Evolutionary conservation across 108 stramenopile genomes (phyloP).

Genomic region (Pseudonitzschia multiseries): DNA sequence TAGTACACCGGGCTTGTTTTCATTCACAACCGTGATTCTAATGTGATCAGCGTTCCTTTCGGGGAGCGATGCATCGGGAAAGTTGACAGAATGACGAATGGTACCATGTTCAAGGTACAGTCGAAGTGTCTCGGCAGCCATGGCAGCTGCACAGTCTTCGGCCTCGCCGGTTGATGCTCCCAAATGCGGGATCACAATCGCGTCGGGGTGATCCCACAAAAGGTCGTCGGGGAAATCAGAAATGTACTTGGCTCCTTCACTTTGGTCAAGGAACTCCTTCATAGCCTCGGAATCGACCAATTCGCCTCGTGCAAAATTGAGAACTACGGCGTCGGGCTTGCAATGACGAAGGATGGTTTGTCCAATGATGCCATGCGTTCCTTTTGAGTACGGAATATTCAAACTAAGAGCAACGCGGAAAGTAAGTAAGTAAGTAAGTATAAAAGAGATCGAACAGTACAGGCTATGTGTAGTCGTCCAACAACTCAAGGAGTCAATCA

Average conservation of each 20-base stretch:
- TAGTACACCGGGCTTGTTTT: constrained; percentile 67
- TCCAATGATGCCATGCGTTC: constrained; percentile 76
- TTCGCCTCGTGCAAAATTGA: constrained; percentile 90
- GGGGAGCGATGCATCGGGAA: constrained; percentile 48
- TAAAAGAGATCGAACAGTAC: neutral
- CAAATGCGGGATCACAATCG: constrained; percentile 73
- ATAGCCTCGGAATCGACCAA: constrained; percentile 76
- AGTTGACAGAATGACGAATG: constrained; percentile 74
- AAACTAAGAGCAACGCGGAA: constrained; percentile 31
- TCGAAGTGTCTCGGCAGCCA: constrained; percentile 68
- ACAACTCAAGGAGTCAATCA: too few relatives aligned
- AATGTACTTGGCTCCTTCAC: constrained; percentile 53
- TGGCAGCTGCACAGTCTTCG: constrained; percentile 59
- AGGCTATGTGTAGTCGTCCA: neutral
- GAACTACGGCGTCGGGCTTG: constrained; percentile 70
- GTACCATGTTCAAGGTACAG: constrained; percentile 63
- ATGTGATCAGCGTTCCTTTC: constrained; percentile 27
- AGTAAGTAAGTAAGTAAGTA: neutral
- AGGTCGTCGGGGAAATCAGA: constrained; percentile 67
- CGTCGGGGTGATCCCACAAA: constrained; percentile 62
- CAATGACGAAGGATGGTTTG: constrained; percentile 45
- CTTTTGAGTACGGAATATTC: constrained; percentile 81
- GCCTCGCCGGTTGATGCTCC: constrained; percentile 85
- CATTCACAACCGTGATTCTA: constrained; percentile 62
- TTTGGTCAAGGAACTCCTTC: constrained; percentile 63